Base-by-base conservation (phyloP, 306 rosid genomes). In the Arachis hypogaea region DNA sequence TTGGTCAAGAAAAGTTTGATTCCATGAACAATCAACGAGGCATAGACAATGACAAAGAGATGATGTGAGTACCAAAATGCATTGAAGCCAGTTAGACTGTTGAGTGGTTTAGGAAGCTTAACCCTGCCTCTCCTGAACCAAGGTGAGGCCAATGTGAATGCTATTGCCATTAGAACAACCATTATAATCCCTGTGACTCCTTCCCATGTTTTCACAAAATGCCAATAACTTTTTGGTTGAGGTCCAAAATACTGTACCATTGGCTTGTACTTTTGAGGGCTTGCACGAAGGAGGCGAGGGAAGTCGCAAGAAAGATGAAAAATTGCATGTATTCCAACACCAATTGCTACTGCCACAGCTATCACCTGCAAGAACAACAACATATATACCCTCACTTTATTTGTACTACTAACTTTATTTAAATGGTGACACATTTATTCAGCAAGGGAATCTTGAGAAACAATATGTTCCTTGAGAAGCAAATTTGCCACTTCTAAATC, bases 11-110 rank as follows among this genome's bases (percentile, higher is more conserved):
- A 88, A 59, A 88, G 86, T 67, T 82, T 72, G 73, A 73, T 40
- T 44, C 93, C 93, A 66, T 88, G 93, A 51, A 88, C 74, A 74
- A 88, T 71, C 71, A 88, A 78, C 66, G 84, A 45, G 57, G 78
- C 41, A 63, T 88, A 88, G 66, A 88, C 93, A 78, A 86, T 36
- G 66, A 88, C 45, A 79, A 88, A 88, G 68, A 88, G 83, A 83
- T 88, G 93, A 61, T 88, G 93, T 16, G 89, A 86, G 72, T 88
- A 88, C 93, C 93, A 88, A 71, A 88, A 88, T 38, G 93, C 87
- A 61, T 88, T 88, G 86, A 86, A 88, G 41, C 93, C 93, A 9
- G 90, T 84, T 42, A 88, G 82, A 63, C 76, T 84, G 68, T 82
- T 44, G 18, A 88, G 66, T 66, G 85, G 82, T 65, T 68, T 74